These are phyloP conservation scores for Fusarium sp. DNA, from an alignment of 2,329 filamentous ascomycete genomes.

Conservation along the genomic window DNA sequence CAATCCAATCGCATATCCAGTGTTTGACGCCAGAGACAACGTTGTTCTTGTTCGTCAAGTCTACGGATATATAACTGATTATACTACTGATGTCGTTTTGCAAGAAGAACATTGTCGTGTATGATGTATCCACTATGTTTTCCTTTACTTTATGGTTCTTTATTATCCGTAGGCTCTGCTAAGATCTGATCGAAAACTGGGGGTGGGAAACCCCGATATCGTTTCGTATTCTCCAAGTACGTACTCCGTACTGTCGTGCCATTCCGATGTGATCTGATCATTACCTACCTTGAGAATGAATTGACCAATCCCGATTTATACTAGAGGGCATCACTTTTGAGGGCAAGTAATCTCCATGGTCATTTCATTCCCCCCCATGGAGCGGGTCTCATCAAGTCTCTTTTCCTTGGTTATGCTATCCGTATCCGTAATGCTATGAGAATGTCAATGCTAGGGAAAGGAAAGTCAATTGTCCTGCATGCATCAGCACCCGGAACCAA, in stretches of 20 bases:
- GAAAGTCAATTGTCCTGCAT: slow-evolving; percentile 34
- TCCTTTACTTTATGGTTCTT: not conserved
- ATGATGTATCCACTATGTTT: slow-evolving; percentile 9
- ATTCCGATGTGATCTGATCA: not conserved
- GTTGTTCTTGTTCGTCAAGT: not conserved
- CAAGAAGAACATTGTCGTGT: not conserved
- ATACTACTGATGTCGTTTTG: slow-evolving; percentile 7
- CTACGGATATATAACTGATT: no score
- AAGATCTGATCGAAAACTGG: no score
- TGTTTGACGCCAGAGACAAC: no score
- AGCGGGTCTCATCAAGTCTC: slow-evolving; percentile 41
- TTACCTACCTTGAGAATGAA: not conserved
- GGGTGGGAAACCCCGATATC: no score
- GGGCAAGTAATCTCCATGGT: slow-evolving; percentile 43
- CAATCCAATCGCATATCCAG: not conserved
- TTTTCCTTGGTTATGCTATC: no score
- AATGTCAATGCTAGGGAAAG: not conserved
- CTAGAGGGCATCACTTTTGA: slow-evolving; percentile 33
- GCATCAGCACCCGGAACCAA: not conserved
- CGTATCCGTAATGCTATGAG: not conserved
- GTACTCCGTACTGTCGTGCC: no score
- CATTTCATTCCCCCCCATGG: slow-evolving; percentile 36
- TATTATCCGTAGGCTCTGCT: no score
- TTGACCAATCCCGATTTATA: slow-evolving; percentile 15
- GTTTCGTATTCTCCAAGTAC: no score